These are phyloP conservation scores for Colletotrichum tanaceti DNA, from an alignment of 2,329 filamentous ascomycete genomes.

Conservation along the genomic window DNA sequence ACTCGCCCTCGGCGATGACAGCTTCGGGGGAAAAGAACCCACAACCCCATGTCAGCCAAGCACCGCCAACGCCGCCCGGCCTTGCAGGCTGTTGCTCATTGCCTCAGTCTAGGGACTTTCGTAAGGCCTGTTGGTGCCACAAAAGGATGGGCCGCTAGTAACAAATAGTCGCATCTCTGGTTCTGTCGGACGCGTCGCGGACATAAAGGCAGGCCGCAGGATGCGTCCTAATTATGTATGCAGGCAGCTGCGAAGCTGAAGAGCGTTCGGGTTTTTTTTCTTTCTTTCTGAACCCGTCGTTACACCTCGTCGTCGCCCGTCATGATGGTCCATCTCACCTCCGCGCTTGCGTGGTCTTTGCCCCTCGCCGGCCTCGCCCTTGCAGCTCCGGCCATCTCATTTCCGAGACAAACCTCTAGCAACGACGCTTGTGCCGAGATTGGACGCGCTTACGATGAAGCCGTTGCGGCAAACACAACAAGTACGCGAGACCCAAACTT, in stretches of 20 bases:
- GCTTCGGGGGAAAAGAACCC: neutral
- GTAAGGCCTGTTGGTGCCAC: conserved; percentile 3
- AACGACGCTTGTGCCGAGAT: conserved; percentile 25
- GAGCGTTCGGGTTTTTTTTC: too few relatives aligned
- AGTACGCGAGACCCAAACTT: neutral
- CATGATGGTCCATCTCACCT: conserved; percentile 12
- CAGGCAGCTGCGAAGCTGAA: neutral
- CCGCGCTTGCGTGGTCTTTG: conserved; percentile 1
- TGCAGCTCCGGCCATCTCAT: conserved; percentile 10
- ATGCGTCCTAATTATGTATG: too few relatives aligned
- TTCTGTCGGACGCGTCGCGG: neutral
- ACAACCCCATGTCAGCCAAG: neutral
- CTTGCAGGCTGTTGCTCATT: neutral
- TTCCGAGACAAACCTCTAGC: neutral
- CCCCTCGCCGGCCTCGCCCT: neutral
- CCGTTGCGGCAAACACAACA: neutral
- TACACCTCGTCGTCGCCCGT: neutral
- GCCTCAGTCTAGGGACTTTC: neutral
- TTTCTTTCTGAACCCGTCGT: neutral
- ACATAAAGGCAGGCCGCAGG: neutral
- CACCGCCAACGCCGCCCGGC: neutral
- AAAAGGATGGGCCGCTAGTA: neutral
- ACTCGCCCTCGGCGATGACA: too few relatives aligned
- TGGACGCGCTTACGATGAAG: conserved; percentile 13
- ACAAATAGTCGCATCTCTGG: neutral